Base-by-base conservation (phyloP, 2,329 filamentous ascomycete genomes). In the Aspergillus tamarii region DNA sequence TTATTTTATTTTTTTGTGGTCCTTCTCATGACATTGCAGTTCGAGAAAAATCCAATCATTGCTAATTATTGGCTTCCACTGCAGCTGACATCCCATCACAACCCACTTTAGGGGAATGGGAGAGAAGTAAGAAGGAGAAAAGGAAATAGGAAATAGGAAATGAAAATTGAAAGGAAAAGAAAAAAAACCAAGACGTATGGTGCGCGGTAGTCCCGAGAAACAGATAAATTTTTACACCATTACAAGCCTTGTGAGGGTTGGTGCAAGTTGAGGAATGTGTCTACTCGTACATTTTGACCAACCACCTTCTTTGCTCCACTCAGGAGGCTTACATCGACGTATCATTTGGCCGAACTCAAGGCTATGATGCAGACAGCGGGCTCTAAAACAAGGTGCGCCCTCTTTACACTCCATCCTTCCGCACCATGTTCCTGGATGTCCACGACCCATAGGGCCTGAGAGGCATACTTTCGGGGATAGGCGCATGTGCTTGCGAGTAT, bases 261-360 rank as follows among this genome's bases (percentile, higher is more conserved):
- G 14, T 39, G 52, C 7, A 39, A 55, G 32, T 32, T 26, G 34
- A 59, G 62, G 55, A 60, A 66, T 62, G 45, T 41, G 55, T 60
- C 57, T 34, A 26, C 39, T 64, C 32, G 34, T 34, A 23, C 21
- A 55, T 21, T 23, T 39, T 46, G 52, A 39, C 61, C 60, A 64
- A 64, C 62, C 61, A 64, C 53, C 55, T 48, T 34, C 36, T 61
- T 54, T 50, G 52, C n/a, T 59, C 54, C 34, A 62, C n/a, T 52
- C 54, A 53, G 34, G 54, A 43, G 43, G 39, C 52, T 55, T 36
- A 30, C 43, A 32, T 61, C 52, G 59, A 52, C 53, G 43, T 52
- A 50, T 55, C 53, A 12, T 53, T 45, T 54, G 48, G 46, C 19
- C n/a, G 23, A 50, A 57, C 23, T 9, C 53, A 39, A 52, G 50